Base-by-base conservation (phyloP, 768 basidiomycete genomes). In the Russula emetica region DNA sequence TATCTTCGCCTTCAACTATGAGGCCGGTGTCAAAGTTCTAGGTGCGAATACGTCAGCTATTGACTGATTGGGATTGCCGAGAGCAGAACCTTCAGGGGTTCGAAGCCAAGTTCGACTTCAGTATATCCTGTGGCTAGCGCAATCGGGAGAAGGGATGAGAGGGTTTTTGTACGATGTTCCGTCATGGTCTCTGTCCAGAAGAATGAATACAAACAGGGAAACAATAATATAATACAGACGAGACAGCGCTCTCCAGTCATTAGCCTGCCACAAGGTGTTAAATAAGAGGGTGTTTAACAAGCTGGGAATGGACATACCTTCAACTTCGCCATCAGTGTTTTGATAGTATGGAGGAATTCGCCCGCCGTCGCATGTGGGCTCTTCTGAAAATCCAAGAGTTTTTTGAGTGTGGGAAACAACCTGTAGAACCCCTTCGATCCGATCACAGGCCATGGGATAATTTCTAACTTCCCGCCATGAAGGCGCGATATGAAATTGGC, bases 381-480 rank as follows among this genome's bases (percentile, higher is more conserved):
- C 7, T 69, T 66, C 64, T 85, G 83, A 45, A 76, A 72, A 64
- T 85, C 81, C 5, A 87, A 70, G 2, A 72, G 74, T 52, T 72
- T 73, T 66, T 80, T 83, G 32, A 87, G 66, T 0, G 73, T 71
- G 0, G 74, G 74, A 58, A 86, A 85, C 30, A 84, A 68, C 7
- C 70, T 75, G 63, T 87, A 87, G 69, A 87, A 87, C 30, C 83
- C 79, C 44, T 72, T 78, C 0, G 85, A 85, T 67, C 83, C 82
- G 44, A 87, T 85, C 51, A 86, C 83, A 0, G 84, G 85, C 85
- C 86, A 87, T 3, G 85, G 85, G 14, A 86, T 77, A 13, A 87
- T 86, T 50, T 76, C 76, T 10, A 86, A 69, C 55, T 77, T 76
- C 1, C 85, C 84, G 0, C 77, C 77, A 62, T 87, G 85, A 4